Base-by-base conservation (phyloP, 352 stramenopile species). In the Pythium dissotocum region DNA sequence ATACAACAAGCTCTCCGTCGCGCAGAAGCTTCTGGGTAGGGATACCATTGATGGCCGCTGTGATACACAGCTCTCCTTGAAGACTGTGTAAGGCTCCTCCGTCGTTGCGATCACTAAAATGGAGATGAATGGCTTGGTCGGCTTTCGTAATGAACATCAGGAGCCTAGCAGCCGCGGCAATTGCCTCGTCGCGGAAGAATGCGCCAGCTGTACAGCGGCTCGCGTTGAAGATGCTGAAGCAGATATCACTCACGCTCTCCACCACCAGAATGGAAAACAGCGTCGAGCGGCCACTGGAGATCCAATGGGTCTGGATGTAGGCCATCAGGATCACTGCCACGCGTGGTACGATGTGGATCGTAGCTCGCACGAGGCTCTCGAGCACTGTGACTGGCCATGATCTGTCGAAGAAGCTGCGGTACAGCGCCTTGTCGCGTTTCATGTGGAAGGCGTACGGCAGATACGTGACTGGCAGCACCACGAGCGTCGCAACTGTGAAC, bases 381-480 rank as follows among this genome's bases (percentile, higher is more conserved):
- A 51, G 3, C 28, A 61, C 21, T 3, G 32, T 36, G 33, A 51
- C 8, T 2, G 24, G 33, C 18, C n/a, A 14, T 36, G 18, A 13
- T 5, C n/a, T 61, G 26, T 48, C 36, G 18, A 51, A 10, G 14
- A 57, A 46, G 46, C 32, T 49, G 18, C 49, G 60, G 44, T 52
- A 66, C 48, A 58, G 24, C 5, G 35, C 16, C 60, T 66, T 66
- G 24, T 38, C 49, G 13, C 21, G 33, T 32, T 40, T 40, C n/a
- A 40, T n/a, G 6, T 38, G 33, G 14, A 66, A 4, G 2, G 21
- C 36, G 57, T 35, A 32, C 14, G 14, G 13, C 10, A 64, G 18
- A 14, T 35, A 58, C 33, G 24, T 18, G n/a, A 51, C 44, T 38
- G 60, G 46, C 2, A 14, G 28, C 6, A n/a, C 18, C 9, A 58